Conservation (phyloP, 1,284 basidiomycete species). For the Microbotryomycetes sp. region DNA sequence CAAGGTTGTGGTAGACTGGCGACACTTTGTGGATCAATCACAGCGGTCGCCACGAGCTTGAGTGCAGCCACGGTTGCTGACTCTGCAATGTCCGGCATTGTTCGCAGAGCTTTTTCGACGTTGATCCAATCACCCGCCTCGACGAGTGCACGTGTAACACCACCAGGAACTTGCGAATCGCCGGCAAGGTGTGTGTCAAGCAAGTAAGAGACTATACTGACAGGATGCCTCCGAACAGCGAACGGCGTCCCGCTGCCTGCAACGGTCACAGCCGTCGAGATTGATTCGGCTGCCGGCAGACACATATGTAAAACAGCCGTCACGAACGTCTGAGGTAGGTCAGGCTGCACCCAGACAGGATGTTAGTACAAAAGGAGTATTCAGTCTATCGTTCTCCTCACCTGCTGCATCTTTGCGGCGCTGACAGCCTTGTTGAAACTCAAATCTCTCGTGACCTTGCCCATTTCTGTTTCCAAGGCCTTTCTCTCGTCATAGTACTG, state of each 20-base stretch:
- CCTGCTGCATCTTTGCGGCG: constrained; percentile 19
- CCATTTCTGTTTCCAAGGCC: constrained; percentile 19
- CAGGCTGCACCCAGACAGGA: constrained; percentile 7
- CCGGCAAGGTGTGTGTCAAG: constrained; percentile 25
- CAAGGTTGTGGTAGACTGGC: constrained; percentile 4
- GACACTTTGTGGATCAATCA: not conserved
- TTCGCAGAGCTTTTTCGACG: constrained; percentile 16
- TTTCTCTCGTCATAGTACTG: constrained; percentile 22
- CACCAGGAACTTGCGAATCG: constrained; percentile 22
- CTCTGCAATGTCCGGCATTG: constrained; percentile 27
- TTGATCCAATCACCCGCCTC: constrained; percentile 29
- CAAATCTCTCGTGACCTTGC: constrained; percentile 9
- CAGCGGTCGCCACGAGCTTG: constrained; percentile 8
- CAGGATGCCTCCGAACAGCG: constrained; percentile 13
- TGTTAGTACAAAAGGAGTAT: not conserved
- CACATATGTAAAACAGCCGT: constrained; percentile 25
- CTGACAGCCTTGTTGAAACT: constrained; percentile 14
- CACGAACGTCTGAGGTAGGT: constrained; percentile 24
- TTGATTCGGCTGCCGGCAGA: constrained; percentile 10
- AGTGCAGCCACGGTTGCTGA: constrained; percentile 19
- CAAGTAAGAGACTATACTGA: constrained; percentile 20
- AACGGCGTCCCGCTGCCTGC: too few species aligned
- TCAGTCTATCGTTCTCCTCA: too few species aligned
- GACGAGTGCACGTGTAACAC: constrained; percentile 19
- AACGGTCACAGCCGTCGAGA: not conserved